These are phyloP conservation scores for Venturia aucupariae DNA, from an alignment of 2,329 filamentous ascomycete species.

Conservation along the genomic window DNA sequence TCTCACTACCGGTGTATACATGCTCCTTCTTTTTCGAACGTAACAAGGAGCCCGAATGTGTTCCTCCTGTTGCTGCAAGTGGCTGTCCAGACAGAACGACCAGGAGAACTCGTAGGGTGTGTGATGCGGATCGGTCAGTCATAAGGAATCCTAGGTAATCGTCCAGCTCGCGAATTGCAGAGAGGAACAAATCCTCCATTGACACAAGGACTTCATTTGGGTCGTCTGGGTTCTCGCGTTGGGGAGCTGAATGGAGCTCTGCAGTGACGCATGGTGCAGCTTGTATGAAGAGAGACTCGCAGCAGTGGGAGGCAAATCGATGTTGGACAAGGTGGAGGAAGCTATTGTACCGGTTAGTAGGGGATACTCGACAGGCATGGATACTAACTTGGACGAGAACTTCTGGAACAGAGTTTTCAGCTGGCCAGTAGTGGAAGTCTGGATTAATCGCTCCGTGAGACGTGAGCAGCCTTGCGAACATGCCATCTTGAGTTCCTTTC, in stretches of 20 bases:
- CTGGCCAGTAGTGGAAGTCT: slow-evolving; percentile 67
- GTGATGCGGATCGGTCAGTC: slow-evolving; percentile 83
- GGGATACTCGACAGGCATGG: slow-evolving; percentile 7
- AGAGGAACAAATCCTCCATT: slow-evolving; percentile 79
- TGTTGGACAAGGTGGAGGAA: slow-evolving; percentile 88
- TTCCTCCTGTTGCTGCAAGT: slow-evolving; percentile 52
- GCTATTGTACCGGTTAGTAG: slow-evolving; percentile 26
- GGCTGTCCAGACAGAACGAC: slow-evolving; percentile 78
- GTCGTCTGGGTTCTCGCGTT: slow-evolving; percentile 33
- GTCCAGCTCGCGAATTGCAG: slow-evolving; percentile 80
- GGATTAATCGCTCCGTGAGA: slow-evolving; percentile 82
- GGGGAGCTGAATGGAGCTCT: slow-evolving; percentile 50
- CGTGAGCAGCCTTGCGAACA: slow-evolving; percentile 93
- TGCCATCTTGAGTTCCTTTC: slow-evolving; percentile 92
- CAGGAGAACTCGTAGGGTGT: slow-evolving; percentile 77
- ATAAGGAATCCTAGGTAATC: slow-evolving; percentile 73
- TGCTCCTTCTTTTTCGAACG: slow-evolving; percentile 92
- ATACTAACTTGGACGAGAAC: slow-evolving; percentile 63
- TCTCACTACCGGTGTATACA: slow-evolving; percentile 43
- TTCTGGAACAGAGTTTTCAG: slow-evolving; percentile 80
- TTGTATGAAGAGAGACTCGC: slow-evolving; percentile 81
- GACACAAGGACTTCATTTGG: slow-evolving; percentile 46
- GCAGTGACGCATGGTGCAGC: slow-evolving; percentile 69
- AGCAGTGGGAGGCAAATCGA: slow-evolving; percentile 94
- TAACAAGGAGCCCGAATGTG: slow-evolving; percentile 56